Base-by-base conservation (phyloP, 2,329 filamentous ascomycete genomes). In the Aspergillus spinulosporus region DNA sequence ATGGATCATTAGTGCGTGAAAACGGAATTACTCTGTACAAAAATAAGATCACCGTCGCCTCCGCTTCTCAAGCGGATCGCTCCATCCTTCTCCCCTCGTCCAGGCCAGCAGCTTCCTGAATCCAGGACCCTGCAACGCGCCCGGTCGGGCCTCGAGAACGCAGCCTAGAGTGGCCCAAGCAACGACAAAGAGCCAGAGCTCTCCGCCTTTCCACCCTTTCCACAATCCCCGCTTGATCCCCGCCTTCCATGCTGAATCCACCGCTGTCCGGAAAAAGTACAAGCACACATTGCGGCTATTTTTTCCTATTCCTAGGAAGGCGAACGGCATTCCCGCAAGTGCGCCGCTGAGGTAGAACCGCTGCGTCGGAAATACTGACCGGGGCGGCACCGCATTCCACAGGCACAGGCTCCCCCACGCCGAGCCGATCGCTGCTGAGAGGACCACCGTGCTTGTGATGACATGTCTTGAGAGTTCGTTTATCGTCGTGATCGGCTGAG, bases 161-260 rank as follows among this genome's bases (percentile, higher is more conserved):
- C 84, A 83, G 54, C 92, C 90, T 14, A 92, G 85, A 14, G 92
- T 74, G 65, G 90, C 89, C 74, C 96, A 79, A 47, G 90, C 89
- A 14, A 85, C 73, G 12, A 93, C 88, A 68, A 97, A 92, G 3
- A 97, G 77, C 77, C 88, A 84, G 4, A 97, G 84, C 73, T 97
- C 93, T 0, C 92, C 92, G 37, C 90, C 89, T 66, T 82, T 84
- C 70, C 94, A 82, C 8, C 90, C 90, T 62, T 83, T 85, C 91
- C 93, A 96, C 85, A 91, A 91, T 1, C 90, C 84, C 34, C 88
- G 80, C 84, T 97, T 97, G 54, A 89, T 84, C n/a, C 92, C 92
- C 0, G 96, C 90, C 78, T 96, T 96, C 90, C 92, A 97, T 45
- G 92, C 74, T 37, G 85, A 90, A 70, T 96, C 89, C 31, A 96